These are phyloP conservation scores for Cercophora newfieldiana DNA, from an alignment of 495 filamentous ascomycete genomes.

Conservation along the genomic window DNA sequence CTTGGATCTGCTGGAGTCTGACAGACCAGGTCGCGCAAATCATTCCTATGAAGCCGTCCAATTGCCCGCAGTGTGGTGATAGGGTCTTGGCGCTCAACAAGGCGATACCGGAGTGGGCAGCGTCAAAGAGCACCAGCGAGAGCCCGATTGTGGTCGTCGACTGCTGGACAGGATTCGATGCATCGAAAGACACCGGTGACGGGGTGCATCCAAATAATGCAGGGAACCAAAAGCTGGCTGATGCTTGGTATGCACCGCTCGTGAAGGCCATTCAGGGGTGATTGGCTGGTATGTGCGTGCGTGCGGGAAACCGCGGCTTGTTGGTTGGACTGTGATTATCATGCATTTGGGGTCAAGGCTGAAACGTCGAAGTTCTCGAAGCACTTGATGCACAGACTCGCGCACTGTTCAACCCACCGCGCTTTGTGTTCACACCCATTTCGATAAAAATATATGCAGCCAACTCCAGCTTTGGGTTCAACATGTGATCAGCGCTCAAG, in stretches of 20 bases:
- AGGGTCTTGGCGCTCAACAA: constrained; percentile 39
- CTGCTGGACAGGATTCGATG: constrained; percentile 44
- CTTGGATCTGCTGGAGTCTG: neutral
- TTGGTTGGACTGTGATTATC: neutral
- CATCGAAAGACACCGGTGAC: constrained; percentile 36
- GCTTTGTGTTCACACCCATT: neutral
- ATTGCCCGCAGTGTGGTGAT: constrained; percentile 32
- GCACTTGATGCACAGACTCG: neutral
- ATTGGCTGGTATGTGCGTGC: neutral
- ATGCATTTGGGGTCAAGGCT: neutral
- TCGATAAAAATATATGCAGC: neutral
- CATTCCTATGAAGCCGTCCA: constrained; percentile 42
- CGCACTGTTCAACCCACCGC: neutral
- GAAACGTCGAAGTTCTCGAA: neutral
- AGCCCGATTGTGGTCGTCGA: constrained; percentile 48
- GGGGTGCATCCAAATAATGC: constrained; percentile 48
- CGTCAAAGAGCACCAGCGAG: constrained; percentile 31
- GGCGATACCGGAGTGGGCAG: constrained; percentile 44
- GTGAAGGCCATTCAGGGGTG: neutral
- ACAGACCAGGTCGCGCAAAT: constrained; percentile 45
- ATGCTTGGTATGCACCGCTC: neutral
- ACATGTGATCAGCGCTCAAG: neutral
- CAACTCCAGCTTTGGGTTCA: neutral
- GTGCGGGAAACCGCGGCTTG: too few relatives aligned
- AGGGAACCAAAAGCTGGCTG: neutral